Evolutionary conservation across 1,139 yeast genomes (phyloP), one percentile per base, ranked within the genome.

Genomic region (Yamadazyma epiphylla): DNA sequence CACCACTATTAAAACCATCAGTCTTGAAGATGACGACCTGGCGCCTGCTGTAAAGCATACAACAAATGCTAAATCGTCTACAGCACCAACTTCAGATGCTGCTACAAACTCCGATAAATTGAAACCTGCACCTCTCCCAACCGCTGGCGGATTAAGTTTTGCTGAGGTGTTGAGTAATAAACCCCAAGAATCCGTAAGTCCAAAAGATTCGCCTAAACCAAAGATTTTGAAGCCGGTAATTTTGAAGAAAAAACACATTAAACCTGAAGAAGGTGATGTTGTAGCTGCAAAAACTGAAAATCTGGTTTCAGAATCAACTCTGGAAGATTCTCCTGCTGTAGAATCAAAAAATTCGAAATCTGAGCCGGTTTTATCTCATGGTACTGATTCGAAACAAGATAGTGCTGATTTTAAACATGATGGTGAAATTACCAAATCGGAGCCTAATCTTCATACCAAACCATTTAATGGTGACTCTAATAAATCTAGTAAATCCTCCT

Each of bases 1-100:
- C 24, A 78, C 83, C 0, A 80, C 85, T 0, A 66, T 74, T 30
- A 70, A 69, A 46, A 75, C 79, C 2, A 41, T 71, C 22, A 76
- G 72, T 0, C 52, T 57, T 12, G 52, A 47, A 11, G 50, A 43
- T 11, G n/a, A n/a, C n/a, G n/a, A n/a, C n/a, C n/a, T n/a, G n/a
- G 42, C 38, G 6, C 35, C 30, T 39, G 11, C 31, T 39, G 13
- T 38, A 28, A 5, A 28, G 5, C 25, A 22, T 26, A 28, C 21
- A 15, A 9, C 8, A 9, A 8, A 16, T 5, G 5, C 19, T 25
- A 4, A 4, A 5, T n/a, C 22, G 5, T 4, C 24, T 27, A 17
- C 10, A 19, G 11, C 17, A 12, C 24, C 36, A 25, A 29, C 23
- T 24, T 19, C 28, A 17, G 16, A 29, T 15, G 11, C 7, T 17